phyloP scores from a whole-genome alignment of 2,329 filamentous ascomycete species.

The Fusarium albosuccineum region DNA sequence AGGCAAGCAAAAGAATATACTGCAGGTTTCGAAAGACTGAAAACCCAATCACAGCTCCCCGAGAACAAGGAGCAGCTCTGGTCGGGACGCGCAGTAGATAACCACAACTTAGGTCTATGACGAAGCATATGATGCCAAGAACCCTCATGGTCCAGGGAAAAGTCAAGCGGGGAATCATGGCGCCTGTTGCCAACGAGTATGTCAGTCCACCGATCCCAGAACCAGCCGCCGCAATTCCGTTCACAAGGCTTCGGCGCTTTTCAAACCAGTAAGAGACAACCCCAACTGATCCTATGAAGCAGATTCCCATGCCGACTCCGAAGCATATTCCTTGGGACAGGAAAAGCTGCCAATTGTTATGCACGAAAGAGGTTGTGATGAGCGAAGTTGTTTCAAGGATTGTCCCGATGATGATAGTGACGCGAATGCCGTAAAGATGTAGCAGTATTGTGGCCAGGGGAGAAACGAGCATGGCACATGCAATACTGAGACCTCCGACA shows the following conservation, averaged over 20 bases:
- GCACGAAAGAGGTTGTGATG: slow-evolving; percentile 66
- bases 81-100: not conserved
- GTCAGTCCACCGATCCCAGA: slow-evolving; percentile 56
- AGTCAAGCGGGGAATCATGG: slow-evolving; percentile 67
- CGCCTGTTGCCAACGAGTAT: slow-evolving; percentile 46
- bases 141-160: slow-evolving; percentile 70
- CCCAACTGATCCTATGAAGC: slow-evolving; percentile 68
- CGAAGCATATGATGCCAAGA: slow-evolving; percentile 61
- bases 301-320: slow-evolving; percentile 71
- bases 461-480: slow-evolving; percentile 55
- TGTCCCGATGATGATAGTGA: slow-evolving; percentile 63
- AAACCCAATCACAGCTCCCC: not conserved
- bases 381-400: slow-evolving; percentile 64
- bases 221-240: slow-evolving; percentile 67
- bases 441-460: slow-evolving; percentile 54
- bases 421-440: slow-evolving; percentile 25
- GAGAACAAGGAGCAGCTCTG: not conserved
- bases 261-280: slow-evolving; percentile 73
- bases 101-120: slow-evolving; percentile 56
- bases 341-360: slow-evolving; percentile 70
- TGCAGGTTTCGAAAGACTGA: not conserved
- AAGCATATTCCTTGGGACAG: slow-evolving; percentile 71
- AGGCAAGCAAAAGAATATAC: not conserved
- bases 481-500: slow-evolving; percentile 69
- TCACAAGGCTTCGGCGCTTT: slow-evolving; percentile 67